These are phyloP conservation scores for Microcyclospora tardicrescens DNA, from an alignment of 2,329 filamentous ascomycete genomes.

Conservation along the genomic window DNA sequence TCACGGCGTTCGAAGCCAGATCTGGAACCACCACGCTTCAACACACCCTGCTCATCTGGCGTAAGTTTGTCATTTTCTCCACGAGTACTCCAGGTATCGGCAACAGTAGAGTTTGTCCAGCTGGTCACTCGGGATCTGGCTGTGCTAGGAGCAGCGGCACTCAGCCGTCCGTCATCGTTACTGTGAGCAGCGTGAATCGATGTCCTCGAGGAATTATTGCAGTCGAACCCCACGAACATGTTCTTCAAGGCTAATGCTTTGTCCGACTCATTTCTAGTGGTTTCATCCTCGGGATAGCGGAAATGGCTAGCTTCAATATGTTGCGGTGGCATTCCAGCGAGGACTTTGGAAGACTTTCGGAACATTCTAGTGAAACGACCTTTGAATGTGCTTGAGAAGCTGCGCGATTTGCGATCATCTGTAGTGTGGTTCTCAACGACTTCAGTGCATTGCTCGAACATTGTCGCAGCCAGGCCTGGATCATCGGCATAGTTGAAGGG, in stretches of 20 bases:
- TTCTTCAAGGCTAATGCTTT: not conserved
- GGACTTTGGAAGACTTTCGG: conserved; percentile 25
- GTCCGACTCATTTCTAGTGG: not conserved
- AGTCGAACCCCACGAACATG: too few species aligned
- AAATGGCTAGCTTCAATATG: conserved; percentile 33
- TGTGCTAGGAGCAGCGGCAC: conserved; percentile 30
- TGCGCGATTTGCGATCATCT: conserved; percentile 37
- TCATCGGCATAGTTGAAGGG: conserved; percentile 17
- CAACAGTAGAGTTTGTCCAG: conserved; percentile 53
- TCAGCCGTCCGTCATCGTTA: conserved; percentile 29
- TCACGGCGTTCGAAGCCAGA: not conserved
- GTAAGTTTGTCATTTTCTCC: not conserved
- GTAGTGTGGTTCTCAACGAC: not conserved
- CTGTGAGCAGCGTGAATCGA: not conserved
- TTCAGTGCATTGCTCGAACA: conserved; percentile 2
- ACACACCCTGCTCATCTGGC: conserved; percentile 3
- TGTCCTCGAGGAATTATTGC: too few species aligned
- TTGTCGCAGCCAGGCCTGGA: conserved; percentile 4
- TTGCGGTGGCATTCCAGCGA: conserved; percentile 33
- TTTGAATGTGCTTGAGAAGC: conserved; percentile 49
- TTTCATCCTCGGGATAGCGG: conserved; percentile 7
- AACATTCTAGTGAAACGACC: conserved; percentile 49
- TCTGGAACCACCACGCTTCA: conserved; percentile 8
- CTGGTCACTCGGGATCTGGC: conserved; percentile 57
- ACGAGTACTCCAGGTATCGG: conserved; percentile 39